Evolutionary conservation across 345 rosid genomes (phyloP).

Genomic region (Excoecaria agallocha): DNA sequence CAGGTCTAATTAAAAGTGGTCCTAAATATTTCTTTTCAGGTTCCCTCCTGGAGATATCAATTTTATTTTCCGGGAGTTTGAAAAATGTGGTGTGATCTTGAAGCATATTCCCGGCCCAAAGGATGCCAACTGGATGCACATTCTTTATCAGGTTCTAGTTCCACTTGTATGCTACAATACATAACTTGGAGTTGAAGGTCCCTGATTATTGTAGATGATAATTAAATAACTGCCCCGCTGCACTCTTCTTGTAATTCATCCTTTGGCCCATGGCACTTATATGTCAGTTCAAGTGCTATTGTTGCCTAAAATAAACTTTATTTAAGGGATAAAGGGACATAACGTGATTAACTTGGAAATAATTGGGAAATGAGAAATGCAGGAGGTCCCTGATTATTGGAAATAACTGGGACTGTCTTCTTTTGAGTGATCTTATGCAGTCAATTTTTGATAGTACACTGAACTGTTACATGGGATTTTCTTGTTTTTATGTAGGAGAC

Average conservation of each 20-base stretch:
- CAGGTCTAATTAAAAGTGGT: constrained; percentile 10
- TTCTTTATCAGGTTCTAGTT: constrained; percentile 84
- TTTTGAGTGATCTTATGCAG: neutral
- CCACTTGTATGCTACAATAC: constrained; percentile 15
- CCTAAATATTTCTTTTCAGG: constrained; percentile 40
- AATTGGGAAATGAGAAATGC: neutral
- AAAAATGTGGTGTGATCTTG: constrained; percentile 82
- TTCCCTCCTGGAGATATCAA: constrained; percentile 89
- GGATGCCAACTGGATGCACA: constrained; percentile 97
- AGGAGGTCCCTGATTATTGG: constrained; percentile 5
- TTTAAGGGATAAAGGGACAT: neutral
- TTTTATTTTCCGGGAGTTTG: constrained; percentile 85
- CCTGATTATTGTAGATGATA: neutral
- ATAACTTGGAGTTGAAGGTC: neutral
- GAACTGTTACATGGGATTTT: neutral
- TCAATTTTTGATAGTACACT: neutral
- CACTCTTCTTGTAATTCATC: neutral
- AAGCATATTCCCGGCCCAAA: constrained; percentile 95
- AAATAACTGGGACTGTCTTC: neutral
- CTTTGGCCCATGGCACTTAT: neutral
- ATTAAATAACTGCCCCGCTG: neutral
- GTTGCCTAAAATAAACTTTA: neutral
- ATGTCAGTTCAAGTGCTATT: constrained; percentile 6
- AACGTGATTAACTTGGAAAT: neutral
- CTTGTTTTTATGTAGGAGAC: neutral